Percentiles rank a stretch among this genome's conserved stretches.
Conservation (phyloP, 306 rosid species). For the Cucumis cinereus region DNA sequence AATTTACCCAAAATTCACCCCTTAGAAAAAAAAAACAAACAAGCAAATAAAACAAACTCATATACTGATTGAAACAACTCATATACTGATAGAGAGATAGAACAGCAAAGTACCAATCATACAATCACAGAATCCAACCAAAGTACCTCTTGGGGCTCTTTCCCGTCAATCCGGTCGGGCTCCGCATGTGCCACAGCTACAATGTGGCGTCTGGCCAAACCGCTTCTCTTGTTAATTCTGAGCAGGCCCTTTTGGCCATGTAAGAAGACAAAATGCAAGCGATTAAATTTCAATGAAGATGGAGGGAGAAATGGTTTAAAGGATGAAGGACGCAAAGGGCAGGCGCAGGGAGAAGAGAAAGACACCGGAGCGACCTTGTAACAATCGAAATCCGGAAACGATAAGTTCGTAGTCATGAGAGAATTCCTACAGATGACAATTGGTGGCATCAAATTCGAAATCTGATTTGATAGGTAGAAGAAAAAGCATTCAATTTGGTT, state of each 20-base stretch:
- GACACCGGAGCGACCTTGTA: slow-evolving; percentile 11
- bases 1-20: neutral
- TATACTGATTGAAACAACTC: neutral
- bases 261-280: slow-evolving; percentile 10
- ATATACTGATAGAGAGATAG: neutral
- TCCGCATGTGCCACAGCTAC: slow-evolving; percentile 25
- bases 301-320: slow-evolving; percentile 9
- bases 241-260: neutral
- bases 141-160: slow-evolving; percentile 25
- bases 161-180: slow-evolving; percentile 22
- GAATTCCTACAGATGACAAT: neutral
- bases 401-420: slow-evolving; percentile 21
- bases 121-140: neutral
- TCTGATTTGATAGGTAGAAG: neutral
- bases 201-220: slow-evolving; percentile 10
- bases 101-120: neutral
- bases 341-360: slow-evolving; percentile 11
- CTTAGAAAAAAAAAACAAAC: neutral
- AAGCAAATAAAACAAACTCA: neutral
- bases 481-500: neutral
- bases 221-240: neutral
- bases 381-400: slow-evolving; percentile 9
- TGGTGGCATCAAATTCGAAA: neutral
- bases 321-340: slow-evolving; percentile 13
- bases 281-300: neutral